A percentile compares a stretch with the other conserved stretches of the same genome.
These are phyloP conservation scores for Colletotrichum somersetense DNA, from an alignment of 2,329 filamentous ascomycete genomes.

Conservation along the genomic window DNA sequence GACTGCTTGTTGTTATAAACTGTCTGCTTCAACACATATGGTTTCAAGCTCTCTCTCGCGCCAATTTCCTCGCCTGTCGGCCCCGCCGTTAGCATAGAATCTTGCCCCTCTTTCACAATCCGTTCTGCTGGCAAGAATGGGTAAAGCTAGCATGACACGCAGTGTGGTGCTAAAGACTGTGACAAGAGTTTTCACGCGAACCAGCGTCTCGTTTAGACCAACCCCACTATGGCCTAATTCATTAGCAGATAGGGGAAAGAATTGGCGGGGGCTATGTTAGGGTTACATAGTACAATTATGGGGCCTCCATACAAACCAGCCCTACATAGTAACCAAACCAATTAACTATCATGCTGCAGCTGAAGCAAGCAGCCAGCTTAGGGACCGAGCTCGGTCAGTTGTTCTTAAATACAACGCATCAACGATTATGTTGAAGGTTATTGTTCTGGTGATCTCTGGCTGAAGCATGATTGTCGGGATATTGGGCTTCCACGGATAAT, in stretches of 20 bases:
- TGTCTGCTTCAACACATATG: neutral
- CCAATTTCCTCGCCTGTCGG: slow-evolving; percentile 49
- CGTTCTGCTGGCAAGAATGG: slow-evolving; percentile 63
- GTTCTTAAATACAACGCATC: slow-evolving; percentile 73
- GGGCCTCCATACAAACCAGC: too few species aligned
- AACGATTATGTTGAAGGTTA: slow-evolving; percentile 85
- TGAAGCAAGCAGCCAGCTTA: too few species aligned
- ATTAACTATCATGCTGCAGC: neutral
- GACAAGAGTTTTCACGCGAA: slow-evolving; percentile 47
- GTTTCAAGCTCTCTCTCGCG: slow-evolving; percentile 44
- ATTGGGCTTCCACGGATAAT: too few species aligned
- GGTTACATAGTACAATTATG: too few species aligned
- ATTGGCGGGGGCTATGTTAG: too few species aligned
- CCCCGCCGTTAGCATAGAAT: slow-evolving; percentile 71
- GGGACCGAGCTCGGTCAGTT: too few species aligned
- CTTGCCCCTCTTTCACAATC: slow-evolving; percentile 73
- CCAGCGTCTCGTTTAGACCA: too few species aligned
- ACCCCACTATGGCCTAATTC: too few species aligned
- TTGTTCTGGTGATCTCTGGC: slow-evolving; percentile 78
- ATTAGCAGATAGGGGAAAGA: too few species aligned
- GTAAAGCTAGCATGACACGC: slow-evolving; percentile 73
- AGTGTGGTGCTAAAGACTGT: slow-evolving; percentile 73
- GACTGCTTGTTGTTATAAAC: slow-evolving; percentile 6
- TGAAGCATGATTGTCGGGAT: slow-evolving; percentile 70
- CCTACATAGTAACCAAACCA: too few species aligned